Base-by-base conservation (phyloP, 345 rosid genomes). In the Psidium guajava region DNA sequence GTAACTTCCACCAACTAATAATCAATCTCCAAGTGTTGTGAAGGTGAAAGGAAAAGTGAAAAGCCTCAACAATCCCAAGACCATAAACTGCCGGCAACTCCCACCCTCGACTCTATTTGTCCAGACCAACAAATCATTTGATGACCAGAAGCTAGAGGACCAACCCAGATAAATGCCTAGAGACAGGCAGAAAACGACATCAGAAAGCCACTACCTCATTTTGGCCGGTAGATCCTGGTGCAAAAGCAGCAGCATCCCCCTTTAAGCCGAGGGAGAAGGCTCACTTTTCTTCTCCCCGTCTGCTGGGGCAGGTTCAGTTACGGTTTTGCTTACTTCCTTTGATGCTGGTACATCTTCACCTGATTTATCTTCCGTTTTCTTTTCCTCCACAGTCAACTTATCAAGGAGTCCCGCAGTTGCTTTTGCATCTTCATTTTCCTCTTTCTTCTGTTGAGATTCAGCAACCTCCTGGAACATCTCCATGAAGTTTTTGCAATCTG, bases 401-500 rank as follows among this genome's bases (percentile, higher is more conserved):
- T 94, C 93, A 16, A 96, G 93, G 75, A 91, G 94, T 54, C 91
- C 94, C 64, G 95, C 97, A n/a, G 96, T 86, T n/a, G 91, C 92
- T 83, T 92, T 77, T 12, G 98, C 96, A 59, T 93, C 97, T 88
- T 91, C 84, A 84, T 91, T 92, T 88, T 93, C 98, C 89, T 93
- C 96, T 84, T 90, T 92, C 14, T 59, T 51, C 57, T 88, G 88
- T 87, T 92, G 96, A 24, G 92, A 89, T 85, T 95, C 96, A 16
- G 94, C 95, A 84, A 95, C 94, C 88, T 95, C 97, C 90, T 92
- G 91, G 87, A 95, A 86, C 83, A 11, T 92, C 83, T 96, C 94
- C 99, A 93, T 96, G 85, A 96, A 96, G 36, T 88, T 90, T 89
- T 94, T 96, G 91, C 98, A 94, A 86, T 96, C 99, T 96, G 92